Base-by-base conservation (phyloP, 805 yeast genomes). In the Pachysolen tannophilus region DNA sequence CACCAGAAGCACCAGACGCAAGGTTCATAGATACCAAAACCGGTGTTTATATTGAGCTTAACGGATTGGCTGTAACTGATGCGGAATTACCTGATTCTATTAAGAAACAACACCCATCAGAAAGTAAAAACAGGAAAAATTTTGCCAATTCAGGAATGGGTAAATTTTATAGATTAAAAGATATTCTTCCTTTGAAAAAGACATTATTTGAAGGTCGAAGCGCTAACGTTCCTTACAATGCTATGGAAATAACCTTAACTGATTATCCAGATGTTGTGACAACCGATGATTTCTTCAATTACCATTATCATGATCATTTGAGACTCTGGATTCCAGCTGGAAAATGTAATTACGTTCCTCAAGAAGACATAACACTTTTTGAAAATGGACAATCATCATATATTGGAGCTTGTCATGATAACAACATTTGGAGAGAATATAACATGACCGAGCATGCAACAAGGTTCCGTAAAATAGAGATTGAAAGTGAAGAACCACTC, bases 11-110 rank as follows among this genome's bases (percentile, higher is more conserved):
- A 5, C 44, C 58, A 15, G 78, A 72, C 47, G 69, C 77, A 7
- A 63, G 82, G 41, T 72, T 78, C 47, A 72, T 78, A 37, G 84
- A 78, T 48, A 61, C 67, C 11, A 69, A 69, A 37, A 67, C 78
- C 2, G 84, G 84, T 8, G 49, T 67, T 8, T 78, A 72, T 46
- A 61, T 78, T 36, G 82, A 77, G 45, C 62, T 78, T 35, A 67
- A 74, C 3, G 85, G 78, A 4, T 47, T 67, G 24, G 55, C 64
- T 9, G 20, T 39, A n/a, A 39, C 45, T 23, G 53, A 50, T 23
- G 42, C 43, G 7, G 37, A 35, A 13, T 37, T 50, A 8, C 34
- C 41, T 26, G 37, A 39, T n/a, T 47, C 46, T 23, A 33, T 48
- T 14, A 43, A 44, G 16, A 39, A 38, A 5, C 43, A 39, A 16